Percentiles rank a stretch among this genome's conserved stretches.
phyloP scores from a whole-genome alignment of 768 basidiomycete genomes.

The Sporobolomyces roseus region DNA sequence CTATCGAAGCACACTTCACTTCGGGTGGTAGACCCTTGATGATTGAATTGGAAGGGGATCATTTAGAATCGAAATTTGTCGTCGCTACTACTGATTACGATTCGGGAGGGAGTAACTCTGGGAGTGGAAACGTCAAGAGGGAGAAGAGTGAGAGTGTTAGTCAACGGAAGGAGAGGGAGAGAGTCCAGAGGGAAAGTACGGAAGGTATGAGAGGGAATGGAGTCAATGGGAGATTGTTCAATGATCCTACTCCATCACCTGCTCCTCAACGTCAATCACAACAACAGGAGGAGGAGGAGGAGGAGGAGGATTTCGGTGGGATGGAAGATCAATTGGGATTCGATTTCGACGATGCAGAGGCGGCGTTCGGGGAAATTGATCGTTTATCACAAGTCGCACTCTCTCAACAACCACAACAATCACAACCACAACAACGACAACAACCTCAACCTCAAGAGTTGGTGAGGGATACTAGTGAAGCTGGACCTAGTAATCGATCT shows the following conservation, averaged over 20 bases:
- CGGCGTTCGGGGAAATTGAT: constrained; percentile 25
- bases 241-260: constrained; percentile 25
- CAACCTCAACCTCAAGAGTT: neutral
- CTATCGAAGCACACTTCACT: constrained; percentile 27
- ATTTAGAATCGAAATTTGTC: constrained; percentile 26
- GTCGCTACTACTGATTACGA: constrained; percentile 38
- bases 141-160: constrained; percentile 13
- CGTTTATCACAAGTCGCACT: constrained; percentile 24
- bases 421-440: neutral
- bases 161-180: neutral
- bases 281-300: constrained; percentile 1
- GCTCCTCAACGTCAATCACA: neutral
- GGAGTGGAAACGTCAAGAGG: constrained; percentile 15
- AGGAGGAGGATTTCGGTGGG: too few species aligned
- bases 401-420: neutral
- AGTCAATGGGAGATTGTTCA: constrained; percentile 12
- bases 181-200: neutral
- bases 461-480: constrained; percentile 13
- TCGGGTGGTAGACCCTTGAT: constrained; percentile 29
- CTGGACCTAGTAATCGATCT: neutral
- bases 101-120: neutral
- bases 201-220: neutral
- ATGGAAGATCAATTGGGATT: constrained; percentile 2
- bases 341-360: constrained; percentile 22
- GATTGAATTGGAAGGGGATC: constrained; percentile 1